A percentile compares a stretch with the other conserved stretches of the same genome.
These are phyloP conservation scores for Neopestalotiopsis sp. DNA, from an alignment of 2,329 filamentous ascomycete species.

Conservation along the genomic window DNA sequence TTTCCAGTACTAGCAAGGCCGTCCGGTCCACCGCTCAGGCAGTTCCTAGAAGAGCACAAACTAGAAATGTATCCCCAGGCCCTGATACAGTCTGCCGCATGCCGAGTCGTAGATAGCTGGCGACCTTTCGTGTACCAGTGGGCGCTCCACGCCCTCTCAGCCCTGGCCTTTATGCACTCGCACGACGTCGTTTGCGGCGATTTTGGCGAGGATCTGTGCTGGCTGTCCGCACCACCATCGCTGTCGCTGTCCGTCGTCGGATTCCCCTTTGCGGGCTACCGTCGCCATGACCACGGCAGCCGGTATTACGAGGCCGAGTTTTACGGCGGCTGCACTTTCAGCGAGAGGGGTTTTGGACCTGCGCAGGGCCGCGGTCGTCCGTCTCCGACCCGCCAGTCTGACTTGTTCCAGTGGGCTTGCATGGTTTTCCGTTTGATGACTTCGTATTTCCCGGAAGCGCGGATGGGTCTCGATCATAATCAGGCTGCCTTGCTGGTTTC, in stretches of 20 bases:
- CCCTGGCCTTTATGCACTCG: slow-evolving; percentile 13
- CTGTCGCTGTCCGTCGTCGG: slow-evolving; percentile 9
- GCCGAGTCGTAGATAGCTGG: neutral
- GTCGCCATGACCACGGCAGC: slow-evolving; percentile 2
- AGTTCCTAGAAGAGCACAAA: slow-evolving; percentile 8
- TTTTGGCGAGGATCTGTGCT: slow-evolving; percentile 8
- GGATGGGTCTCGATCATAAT: neutral
- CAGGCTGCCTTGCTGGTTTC: neutral
- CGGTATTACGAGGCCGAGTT: slow-evolving; percentile 2
- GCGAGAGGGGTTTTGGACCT: neutral
- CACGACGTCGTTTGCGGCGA: slow-evolving; percentile 13
- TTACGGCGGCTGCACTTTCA: neutral
- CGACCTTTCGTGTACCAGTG: slow-evolving; percentile 16
- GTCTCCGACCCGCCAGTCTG: slow-evolving; percentile 1
- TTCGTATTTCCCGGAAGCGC: neutral
- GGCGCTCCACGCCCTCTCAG: slow-evolving; percentile 11
- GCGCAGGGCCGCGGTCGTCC: neutral
- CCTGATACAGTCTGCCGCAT: neutral
- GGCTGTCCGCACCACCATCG: slow-evolving; percentile 9
- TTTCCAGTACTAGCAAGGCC: slow-evolving; percentile 10
- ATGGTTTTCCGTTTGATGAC: slow-evolving; percentile 10
- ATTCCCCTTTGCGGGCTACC: slow-evolving; percentile 8
- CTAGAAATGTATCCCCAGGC: slow-evolving; percentile 1
- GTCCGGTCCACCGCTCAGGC: slow-evolving; percentile 7
- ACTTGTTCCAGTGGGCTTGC: slow-evolving; percentile 11